A percentile compares a stretch with the other conserved stretches of the same genome.
These are phyloP conservation scores for Heliamphora pulchella DNA, from an alignment of 179 eudicot species.

Conservation along the genomic window DNA sequence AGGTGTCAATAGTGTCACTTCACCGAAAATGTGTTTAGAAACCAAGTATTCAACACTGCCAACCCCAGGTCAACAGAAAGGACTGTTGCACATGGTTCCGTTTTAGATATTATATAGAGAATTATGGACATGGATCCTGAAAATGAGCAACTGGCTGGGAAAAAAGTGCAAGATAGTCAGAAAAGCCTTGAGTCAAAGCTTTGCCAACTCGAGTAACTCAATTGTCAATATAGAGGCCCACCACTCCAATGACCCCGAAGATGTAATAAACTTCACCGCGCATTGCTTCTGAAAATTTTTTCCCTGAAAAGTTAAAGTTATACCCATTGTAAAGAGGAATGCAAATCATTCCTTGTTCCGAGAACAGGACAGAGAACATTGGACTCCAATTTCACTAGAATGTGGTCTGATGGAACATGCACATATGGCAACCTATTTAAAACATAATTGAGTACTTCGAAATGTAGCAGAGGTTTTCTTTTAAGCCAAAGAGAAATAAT, in stretches of 20 bases:
- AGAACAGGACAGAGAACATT: not conserved
- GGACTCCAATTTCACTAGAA: not conserved
- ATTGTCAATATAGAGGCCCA: not conserved
- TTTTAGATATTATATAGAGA: not conserved
- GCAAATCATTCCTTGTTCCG: not conserved
- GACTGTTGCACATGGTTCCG: too few relatives aligned
- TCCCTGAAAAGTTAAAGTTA: not conserved
- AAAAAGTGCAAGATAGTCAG: not conserved
- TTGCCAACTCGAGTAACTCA: not conserved
- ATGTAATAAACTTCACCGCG: too few relatives aligned
- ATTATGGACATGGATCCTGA: not conserved
- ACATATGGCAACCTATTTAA: not conserved
- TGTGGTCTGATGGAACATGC: not conserved
- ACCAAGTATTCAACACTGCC: constrained; percentile 1
- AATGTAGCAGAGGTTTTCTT: not conserved
- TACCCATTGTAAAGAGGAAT: not conserved
- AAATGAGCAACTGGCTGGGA: not conserved
- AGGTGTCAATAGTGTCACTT: not conserved
- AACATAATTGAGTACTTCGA: not conserved
- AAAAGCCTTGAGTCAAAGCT: not conserved
- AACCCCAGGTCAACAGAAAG: not conserved
- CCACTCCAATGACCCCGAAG: not conserved
- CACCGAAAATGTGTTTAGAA: not conserved
- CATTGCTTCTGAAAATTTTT: too few relatives aligned
- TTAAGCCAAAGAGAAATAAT: not conserved